Conservation (phyloP, 768 basidiomycete genomes). For the Coprinopsis cinerea region DNA sequence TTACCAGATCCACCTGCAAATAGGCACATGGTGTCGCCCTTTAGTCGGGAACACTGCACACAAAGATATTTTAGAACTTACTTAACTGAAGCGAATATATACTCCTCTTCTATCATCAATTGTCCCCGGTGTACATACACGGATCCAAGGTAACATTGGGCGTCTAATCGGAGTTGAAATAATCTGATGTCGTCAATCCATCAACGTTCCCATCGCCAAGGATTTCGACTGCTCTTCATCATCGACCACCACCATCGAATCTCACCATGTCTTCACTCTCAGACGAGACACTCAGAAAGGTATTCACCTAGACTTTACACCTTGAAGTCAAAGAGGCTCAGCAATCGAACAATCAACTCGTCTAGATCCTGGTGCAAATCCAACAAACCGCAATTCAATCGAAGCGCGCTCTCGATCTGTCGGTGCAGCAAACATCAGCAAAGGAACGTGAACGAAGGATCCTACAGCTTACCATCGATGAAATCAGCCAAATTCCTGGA, state of each 20-base stretch:
- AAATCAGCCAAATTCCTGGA: conserved; percentile 64
- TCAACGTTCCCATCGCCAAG: background rate
- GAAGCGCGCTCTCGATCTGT: conserved; percentile 67
- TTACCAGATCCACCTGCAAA: no score
- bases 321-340: conserved; percentile 1
- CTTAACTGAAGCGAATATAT: no score
- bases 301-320: conserved; percentile 25
- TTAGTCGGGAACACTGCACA: no score
- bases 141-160: no score
- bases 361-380: conserved; percentile 86
- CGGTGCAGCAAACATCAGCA: conserved; percentile 65
- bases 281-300: conserved; percentile 83
- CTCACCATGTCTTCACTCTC: conserved; percentile 54
- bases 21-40: no score
- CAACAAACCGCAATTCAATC: conserved; percentile 87
- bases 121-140: no score
- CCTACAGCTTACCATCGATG: conserved; percentile 81
- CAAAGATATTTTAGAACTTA: no score
- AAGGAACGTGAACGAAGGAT: conserved; percentile 91
- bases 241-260: background rate
- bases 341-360: background rate
- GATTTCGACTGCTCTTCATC: background rate
- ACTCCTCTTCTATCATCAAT: no score
- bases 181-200: background rate
- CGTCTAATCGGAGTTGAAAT: no score